Base-by-base conservation (phyloP, 2,329 filamentous ascomycete genomes). In the Penicillium verrucosum region DNA sequence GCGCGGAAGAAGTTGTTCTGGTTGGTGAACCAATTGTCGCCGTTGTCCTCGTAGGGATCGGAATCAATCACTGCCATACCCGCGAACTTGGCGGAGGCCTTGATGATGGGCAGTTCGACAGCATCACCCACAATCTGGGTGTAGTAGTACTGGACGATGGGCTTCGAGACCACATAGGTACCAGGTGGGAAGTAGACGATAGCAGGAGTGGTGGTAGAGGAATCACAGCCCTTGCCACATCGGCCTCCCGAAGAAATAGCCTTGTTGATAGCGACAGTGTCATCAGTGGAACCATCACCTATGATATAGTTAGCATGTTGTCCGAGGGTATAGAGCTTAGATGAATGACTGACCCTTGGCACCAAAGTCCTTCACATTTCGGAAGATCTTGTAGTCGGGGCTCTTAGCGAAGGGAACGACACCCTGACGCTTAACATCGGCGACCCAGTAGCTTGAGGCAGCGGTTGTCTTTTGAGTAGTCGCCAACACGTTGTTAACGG, bases 111-210 rank as follows among this genome's bases (percentile, higher is more conserved):
- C 14, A 87, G 75, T 60, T 83, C 80, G 66, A 84, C 70, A 47
- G 88, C 86, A 77, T 97, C 92, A 56, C 93, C 93, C 36, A 97
- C 81, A 60, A 97, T 85, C 73, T 97, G 92, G 10, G 92, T 96
- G 79, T 96, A 96, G 81, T 97, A 97, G 75, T 88, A 88, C 72
- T 92, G 88, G 50, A 92, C 77, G 63, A 97, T 85, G 23, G 93
- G 90, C 68, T 80, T 82, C 70, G 86, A 90, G 65, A 97, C 87
- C 18, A 89, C 69, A 70, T 97, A 97, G 55, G 86, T 95, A 63
- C 93, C 92, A 11, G 90, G 81, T 38, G 92, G 92, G 79, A 97
- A 96, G 80, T 96, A 97, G 51, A 97, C 85, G 14, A 97, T 78
- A 27, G 90, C 93, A 0, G 93, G 93, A 1, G 86, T 85, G n/a